Base-by-base conservation (phyloP, 208 protist genomes). In the Novymonas esmeraldas region DNA sequence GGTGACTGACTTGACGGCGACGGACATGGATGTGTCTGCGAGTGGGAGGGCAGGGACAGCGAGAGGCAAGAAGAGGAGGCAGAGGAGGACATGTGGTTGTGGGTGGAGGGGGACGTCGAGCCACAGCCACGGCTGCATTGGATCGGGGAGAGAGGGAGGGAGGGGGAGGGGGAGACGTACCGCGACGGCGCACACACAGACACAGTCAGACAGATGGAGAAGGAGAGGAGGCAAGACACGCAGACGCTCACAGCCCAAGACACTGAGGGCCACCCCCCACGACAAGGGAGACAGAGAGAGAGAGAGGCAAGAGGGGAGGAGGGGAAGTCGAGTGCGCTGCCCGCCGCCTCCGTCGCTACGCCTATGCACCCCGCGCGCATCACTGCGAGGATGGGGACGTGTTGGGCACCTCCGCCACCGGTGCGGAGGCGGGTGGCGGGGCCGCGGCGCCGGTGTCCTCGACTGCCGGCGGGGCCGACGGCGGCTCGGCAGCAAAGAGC, bases 401-500 rank as follows among this genome's bases (percentile, higher is more conserved):
- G n/a, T n/a, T n/a, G n/a, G n/a, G n/a, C n/a, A n/a, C n/a, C n/a
- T n/a, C n/a, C 52, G 29, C 18, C 54, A n/a, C n/a, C 6, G 20
- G 54, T 59, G 34, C 36, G 13, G 11, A 7, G n/a, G 60, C 46
- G 20, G 44, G 60, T 56, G 11, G 0, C 24, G n/a, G 28, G 20
- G 20, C 16, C 28, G 13, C 18, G 3, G 31, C 22, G n/a, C 34
- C 34, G n/a, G 7, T 16, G 18, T 24, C 10, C 16, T 26, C 45
- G 49, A 28, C 20, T 48, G 26, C 16, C 39, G 44, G 13, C 29
- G 58, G 31, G 1, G 39, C 3, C 6, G 73, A 31, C 7, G 62
- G 42, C 16, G 69, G 48, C 7, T 61, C 63, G 13, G 60, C 29
- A 2, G 46, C 18, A 20, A 67, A 68, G 18, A 77, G 59, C 18